A percentile compares a stretch with the other conserved stretches of the same genome.
Evolutionary conservation across 345 rosid genomes (phyloP).

Genomic region (Gynandropsis gynandra): DNA sequence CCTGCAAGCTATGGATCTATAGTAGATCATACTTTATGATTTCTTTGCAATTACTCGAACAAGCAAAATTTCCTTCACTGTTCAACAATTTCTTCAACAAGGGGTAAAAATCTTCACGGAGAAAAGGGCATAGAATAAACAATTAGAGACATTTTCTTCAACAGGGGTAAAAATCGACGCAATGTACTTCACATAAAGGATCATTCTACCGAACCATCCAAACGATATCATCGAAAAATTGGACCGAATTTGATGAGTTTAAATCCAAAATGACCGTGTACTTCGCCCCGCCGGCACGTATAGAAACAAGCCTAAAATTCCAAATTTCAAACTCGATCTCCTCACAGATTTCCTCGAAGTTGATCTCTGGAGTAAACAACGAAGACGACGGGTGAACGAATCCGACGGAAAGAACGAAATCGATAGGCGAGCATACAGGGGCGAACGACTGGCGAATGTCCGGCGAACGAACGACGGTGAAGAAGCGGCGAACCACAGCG

Average conservation of each 20-base stretch:
- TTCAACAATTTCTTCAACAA: conserved; percentile 65
- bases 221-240: conserved; percentile 58
- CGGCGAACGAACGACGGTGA: too few relatives aligned
- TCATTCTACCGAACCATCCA: conserved; percentile 70
- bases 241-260: conserved; percentile 74
- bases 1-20: conserved; percentile 6
- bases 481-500: too few relatives aligned
- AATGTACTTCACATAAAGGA: conserved; percentile 44
- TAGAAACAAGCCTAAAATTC: conserved; percentile 51
- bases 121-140: conserved; percentile 3
- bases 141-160: conserved; percentile 11
- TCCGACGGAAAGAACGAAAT: too few relatives aligned
- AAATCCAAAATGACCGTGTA: conserved; percentile 84
- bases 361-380: conserved; percentile 70
- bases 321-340: conserved; percentile 46
- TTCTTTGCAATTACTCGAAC: conserved; percentile 47
- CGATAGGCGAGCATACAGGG: too few relatives aligned
- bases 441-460: too few relatives aligned
- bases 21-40: conserved; percentile 65
- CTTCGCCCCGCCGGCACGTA: conserved; percentile 72
- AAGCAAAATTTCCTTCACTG: conserved; percentile 92
- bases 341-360: conserved; percentile 81
- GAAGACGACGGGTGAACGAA: too few relatives aligned
- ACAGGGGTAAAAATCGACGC: conserved; percentile 42
- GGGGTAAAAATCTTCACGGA: conserved; percentile 64